phyloP scores from a whole-genome alignment of 2,329 filamentous ascomycete species.

The Zelopaecilomyces penicillatus region DNA sequence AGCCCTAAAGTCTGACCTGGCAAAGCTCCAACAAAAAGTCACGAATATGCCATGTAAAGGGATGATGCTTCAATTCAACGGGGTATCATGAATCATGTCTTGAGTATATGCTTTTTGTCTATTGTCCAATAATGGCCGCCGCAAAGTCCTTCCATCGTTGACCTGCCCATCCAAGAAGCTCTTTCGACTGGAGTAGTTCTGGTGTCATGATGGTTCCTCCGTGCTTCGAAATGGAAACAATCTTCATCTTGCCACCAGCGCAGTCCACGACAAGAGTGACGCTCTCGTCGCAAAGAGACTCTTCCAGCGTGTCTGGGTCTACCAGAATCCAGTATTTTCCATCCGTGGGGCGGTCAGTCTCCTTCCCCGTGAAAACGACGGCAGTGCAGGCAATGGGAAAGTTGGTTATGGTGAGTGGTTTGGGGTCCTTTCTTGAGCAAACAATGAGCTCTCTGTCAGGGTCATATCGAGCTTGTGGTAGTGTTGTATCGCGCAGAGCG shows the following conservation, averaged over 20 bases:
- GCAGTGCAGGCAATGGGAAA: slow-evolving; percentile 72
- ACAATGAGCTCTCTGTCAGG: slow-evolving; percentile 69
- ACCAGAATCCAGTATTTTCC: slow-evolving; percentile 66
- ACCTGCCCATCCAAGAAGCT: slow-evolving; percentile 34
- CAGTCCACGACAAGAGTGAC: slow-evolving; percentile 75
- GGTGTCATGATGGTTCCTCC: slow-evolving; percentile 66
- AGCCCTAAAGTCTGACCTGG: too few species aligned
- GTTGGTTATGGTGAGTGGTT: slow-evolving; percentile 50
- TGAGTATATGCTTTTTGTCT: not conserved
- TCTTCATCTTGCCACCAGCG: slow-evolving; percentile 40
- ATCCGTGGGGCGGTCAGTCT: slow-evolving; percentile 35
- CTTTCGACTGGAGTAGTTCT: slow-evolving; percentile 55
- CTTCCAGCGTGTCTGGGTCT: slow-evolving; percentile 87
- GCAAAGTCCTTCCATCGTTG: slow-evolving; percentile 29
- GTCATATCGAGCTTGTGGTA: slow-evolving; percentile 80
- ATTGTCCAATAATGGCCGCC: slow-evolving; percentile 25
- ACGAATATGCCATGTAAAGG: too few species aligned
- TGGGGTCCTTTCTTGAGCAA: slow-evolving; percentile 55
- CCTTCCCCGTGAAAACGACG: slow-evolving; percentile 64
- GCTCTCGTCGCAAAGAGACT: slow-evolving; percentile 73
- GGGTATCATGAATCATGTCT: too few species aligned
- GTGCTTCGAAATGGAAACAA: slow-evolving; percentile 72
- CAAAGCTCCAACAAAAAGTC: too few species aligned
- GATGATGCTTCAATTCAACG: too few species aligned
- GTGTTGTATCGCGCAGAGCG: slow-evolving; percentile 65